A percentile compares a stretch with the other conserved stretches of the same genome.
Conservation (phyloP, 1,284 basidiomycete species). For the Ustilago curta region DNA sequence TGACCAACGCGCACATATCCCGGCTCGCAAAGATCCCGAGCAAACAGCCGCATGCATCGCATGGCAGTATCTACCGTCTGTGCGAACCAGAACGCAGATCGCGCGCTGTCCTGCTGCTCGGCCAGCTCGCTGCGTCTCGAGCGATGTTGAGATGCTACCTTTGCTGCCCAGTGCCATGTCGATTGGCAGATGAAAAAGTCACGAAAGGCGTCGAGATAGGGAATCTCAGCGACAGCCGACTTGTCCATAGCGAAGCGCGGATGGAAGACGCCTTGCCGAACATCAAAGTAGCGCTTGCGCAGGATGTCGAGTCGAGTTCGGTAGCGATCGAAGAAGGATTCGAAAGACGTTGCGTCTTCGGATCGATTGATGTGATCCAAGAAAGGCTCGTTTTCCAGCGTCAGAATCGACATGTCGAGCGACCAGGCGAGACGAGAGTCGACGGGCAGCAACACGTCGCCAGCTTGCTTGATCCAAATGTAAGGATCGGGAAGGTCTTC, state of each 20-base stretch:
- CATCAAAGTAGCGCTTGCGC: slow-evolving; percentile 39
- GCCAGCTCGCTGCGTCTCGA: slow-evolving; percentile 12
- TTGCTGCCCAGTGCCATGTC: slow-evolving; percentile 50
- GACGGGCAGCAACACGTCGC: slow-evolving; percentile 39
- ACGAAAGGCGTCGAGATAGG: slow-evolving; percentile 41
- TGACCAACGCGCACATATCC: slow-evolving; percentile 48
- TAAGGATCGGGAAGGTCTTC: slow-evolving; percentile 43
- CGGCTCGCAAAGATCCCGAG: slow-evolving; percentile 34
- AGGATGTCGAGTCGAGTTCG: slow-evolving; percentile 26
- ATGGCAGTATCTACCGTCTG: slow-evolving; percentile 38
- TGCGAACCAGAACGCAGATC: slow-evolving; percentile 46
- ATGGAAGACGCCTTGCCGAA: slow-evolving; percentile 28
- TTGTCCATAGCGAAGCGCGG: slow-evolving; percentile 46
- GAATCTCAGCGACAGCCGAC: slow-evolving; percentile 42
- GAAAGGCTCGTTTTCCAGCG: slow-evolving; percentile 33
- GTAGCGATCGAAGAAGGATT: slow-evolving; percentile 40
- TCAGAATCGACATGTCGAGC: slow-evolving; percentile 33
- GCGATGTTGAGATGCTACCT: slow-evolving; percentile 15
- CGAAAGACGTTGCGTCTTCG: slow-evolving; percentile 38
- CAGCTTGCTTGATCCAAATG: slow-evolving; percentile 35
- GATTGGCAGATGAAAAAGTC: slow-evolving; percentile 47
- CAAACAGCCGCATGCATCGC: slow-evolving; percentile 35
- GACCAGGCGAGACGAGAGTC: slow-evolving; percentile 49
- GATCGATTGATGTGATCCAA: slow-evolving; percentile 32
- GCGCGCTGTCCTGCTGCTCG: slow-evolving; percentile 21